These are phyloP conservation scores for Lathyrus oleraceus DNA, from an alignment of 306 rosid genomes.

Conservation along the genomic window DNA sequence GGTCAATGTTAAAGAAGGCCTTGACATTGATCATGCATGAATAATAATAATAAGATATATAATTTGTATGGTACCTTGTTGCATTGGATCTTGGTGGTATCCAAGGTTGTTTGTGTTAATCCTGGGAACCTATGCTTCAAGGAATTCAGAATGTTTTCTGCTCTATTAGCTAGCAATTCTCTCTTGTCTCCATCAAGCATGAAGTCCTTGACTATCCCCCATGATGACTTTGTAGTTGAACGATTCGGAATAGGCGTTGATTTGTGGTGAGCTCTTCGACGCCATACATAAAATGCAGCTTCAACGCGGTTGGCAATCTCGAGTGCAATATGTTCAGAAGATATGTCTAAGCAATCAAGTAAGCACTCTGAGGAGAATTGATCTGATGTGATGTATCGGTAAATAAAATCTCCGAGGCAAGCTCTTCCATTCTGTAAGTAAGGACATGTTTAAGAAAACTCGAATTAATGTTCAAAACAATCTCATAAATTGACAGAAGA, in stretches of 20 bases:
- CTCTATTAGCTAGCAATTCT: constrained; percentile 83
- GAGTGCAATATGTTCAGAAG: constrained; percentile 89
- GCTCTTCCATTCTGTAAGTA: constrained; percentile 79
- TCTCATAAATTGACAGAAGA: constrained; percentile 7
- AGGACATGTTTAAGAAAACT: neutral
- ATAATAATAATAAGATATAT: neutral
- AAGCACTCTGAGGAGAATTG: constrained; percentile 75
- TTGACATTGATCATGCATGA: neutral
- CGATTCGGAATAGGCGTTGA: constrained; percentile 59
- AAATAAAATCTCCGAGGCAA: constrained; percentile 82
- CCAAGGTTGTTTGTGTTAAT: constrained; percentile 82
- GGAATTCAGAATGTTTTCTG: constrained; percentile 66
- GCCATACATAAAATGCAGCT: constrained; percentile 87
- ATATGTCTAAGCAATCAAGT: constrained; percentile 89
- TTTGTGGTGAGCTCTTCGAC: constrained; percentile 65
- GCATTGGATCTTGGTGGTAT: constrained; percentile 89
- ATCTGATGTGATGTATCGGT: constrained; percentile 84
- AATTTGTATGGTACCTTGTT: constrained; percentile 59
- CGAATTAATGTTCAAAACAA: constrained; percentile 20
- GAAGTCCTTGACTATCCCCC: constrained; percentile 90
- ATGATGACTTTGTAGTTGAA: constrained; percentile 80
- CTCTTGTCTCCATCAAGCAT: constrained; percentile 88
- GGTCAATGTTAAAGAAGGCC: neutral
- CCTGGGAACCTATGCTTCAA: constrained; percentile 88
- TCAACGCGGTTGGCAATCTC: constrained; percentile 93